Evolutionary conservation across 106 monocot species (phyloP).

Genomic region (Allium fistulosum): DNA sequence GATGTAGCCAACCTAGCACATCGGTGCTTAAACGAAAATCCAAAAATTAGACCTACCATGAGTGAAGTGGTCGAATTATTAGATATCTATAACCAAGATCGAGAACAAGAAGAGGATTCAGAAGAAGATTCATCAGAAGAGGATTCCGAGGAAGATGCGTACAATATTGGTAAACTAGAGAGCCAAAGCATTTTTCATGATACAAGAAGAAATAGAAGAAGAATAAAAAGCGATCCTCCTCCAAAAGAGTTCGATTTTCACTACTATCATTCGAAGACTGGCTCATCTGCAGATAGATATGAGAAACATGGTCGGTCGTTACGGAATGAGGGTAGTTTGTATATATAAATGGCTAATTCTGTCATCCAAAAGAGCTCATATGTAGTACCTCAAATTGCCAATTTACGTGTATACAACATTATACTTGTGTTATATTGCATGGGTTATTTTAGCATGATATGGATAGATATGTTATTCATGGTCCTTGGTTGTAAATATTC

Average conservation of each 20-base stretch:
- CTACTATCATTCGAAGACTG: background rate
- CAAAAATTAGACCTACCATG: conserved; percentile 56
- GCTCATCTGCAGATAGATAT: background rate
- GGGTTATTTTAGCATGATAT: too few species aligned
- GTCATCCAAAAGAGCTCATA: too few species aligned
- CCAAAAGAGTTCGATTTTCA: conserved; percentile 8
- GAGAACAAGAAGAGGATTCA: conserved; percentile 4
- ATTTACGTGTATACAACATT: too few species aligned
- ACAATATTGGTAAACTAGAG: background rate
- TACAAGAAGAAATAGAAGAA: conserved; percentile 3
- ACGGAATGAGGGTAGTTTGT: too few species aligned
- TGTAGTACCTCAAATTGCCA: too few species aligned
- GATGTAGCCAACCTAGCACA: conserved; percentile 40
- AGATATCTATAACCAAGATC: conserved; percentile 10
- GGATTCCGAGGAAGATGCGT: background rate
- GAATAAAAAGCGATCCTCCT: conserved; percentile 9
- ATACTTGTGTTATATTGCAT: too few species aligned
- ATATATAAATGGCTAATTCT: too few species aligned
- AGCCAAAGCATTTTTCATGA: background rate
- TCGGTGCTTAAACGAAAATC: conserved; percentile 54
- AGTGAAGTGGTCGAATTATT: conserved; percentile 36
- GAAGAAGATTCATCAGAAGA: background rate
- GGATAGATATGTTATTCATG: too few species aligned
- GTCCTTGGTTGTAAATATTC: too few species aligned
- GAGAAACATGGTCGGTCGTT: background rate